Base-by-base conservation (phyloP, 768 basidiomycete genomes). In the Exidia glandulosa region DNA sequence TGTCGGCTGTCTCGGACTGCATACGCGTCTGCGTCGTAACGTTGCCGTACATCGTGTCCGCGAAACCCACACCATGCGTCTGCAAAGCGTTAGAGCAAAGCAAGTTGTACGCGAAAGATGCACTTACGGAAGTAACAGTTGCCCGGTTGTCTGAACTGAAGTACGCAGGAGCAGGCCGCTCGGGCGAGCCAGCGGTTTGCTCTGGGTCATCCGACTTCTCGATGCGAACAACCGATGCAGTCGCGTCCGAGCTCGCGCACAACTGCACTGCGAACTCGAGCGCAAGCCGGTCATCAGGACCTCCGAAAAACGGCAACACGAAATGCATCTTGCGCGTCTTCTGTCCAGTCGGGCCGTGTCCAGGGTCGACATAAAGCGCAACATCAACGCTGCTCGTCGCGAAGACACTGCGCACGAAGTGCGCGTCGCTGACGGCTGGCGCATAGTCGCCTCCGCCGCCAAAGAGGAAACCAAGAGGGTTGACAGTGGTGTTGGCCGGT, bases 281-380 rank as follows among this genome's bases (percentile, higher is more conserved):
- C 0, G 92, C 90, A 19, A 93, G 77, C 2, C 95, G 79, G 68
- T 96, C 94, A 70, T 98, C 95, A 0, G 92, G 88, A 0, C 95
- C 95, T 27, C 95, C 95, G 69, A 92, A 89, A 80, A 97, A 97
- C 0, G 92, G 89, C 13, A 96, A 66, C 72, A 92, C 88, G 14
- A 97, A 64, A 67, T 91, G 88, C 66, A 84, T 79, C 9, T 60
- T 61, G 48, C 66, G 9, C 64, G 32, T 1, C n/a, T 52, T 55
- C 65, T 63, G 61, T 56, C 30, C 41, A 25, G 10, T 57, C 65
- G 7, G 71, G 57, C 73, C 65, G 57, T 75, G 73, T 36, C 78
- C 79, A 52, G 81, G 79, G 66, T 96, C 92, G 54, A 97, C 80
- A 67, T 87, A 92, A 10, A 98, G 72, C 1, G 85, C 92, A 25